Evolutionary conservation across 129 eudicot genomes (phyloP), one percentile per base, ranked within the genome.

Genomic region (Heracleum sosnowskyi): DNA sequence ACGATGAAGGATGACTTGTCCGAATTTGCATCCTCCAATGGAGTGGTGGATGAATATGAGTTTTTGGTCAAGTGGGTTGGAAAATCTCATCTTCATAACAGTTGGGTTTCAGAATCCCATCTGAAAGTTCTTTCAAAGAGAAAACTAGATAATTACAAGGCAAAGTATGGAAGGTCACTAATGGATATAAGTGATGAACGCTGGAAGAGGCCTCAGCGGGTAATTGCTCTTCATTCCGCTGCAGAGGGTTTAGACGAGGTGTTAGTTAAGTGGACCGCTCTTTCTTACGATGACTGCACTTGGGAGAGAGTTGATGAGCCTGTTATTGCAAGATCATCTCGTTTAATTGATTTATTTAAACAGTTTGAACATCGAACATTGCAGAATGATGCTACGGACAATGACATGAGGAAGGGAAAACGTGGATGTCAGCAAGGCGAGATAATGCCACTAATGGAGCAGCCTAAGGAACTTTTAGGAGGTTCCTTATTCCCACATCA

Each of bases 401-500:
- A 78, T 37, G 85, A 75, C 71, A 37, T 49, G 40, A 41, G 20
- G 26, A 76, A 79, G 77, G 85, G 86, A 66, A 85, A 87, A 51
- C 73, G 80, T 45, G 84, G 55, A 20, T 20, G 51, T 40, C 77
- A 81, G 28, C 78, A 79, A 45, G 81, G 42, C 68, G 98, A 95
- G 83, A 82, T 95, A 73, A 64, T 76, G 75, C 76, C 86, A 71
- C 89, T 95, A 24, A 86, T 90, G 33, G 95, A 95, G 81, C 99
- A 95, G 87, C 99, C 99, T 26, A 86, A 88, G 79, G 96, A 92
- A 79, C 84, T 95, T 63, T 51, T 35, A 45, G 96, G 96, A 13
- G 99, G 99, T 71, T 76, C 91, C 24, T 83, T 95, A 62, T 95
- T 92, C 80, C 99, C 97, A n/a, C 99, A 95, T 82, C 99, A 95